Evolutionary conservation across 768 basidiomycete genomes (phyloP).

Genomic region (Candolleomyces eurysporus): DNA sequence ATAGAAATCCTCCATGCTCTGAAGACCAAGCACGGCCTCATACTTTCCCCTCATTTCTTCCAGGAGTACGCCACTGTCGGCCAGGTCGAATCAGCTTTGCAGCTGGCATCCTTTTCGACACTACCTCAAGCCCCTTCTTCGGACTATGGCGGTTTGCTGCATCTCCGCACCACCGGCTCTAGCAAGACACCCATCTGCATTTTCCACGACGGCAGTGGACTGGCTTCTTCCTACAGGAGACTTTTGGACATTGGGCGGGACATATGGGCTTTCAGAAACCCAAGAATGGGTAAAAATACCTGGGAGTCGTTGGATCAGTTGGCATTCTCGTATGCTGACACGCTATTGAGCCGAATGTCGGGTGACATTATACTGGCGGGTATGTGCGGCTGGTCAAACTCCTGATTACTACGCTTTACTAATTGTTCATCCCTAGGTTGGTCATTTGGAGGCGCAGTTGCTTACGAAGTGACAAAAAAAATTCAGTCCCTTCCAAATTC

Average conservation of each 20-base stretch:
- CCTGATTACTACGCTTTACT: background rate
- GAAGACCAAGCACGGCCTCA: background rate
- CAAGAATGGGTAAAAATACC: conserved; percentile 31
- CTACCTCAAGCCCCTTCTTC: background rate
- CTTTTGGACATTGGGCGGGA: conserved; percentile 45
- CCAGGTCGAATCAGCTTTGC: background rate
- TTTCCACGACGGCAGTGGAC: conserved; percentile 73
- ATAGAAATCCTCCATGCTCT: conserved; percentile 58
- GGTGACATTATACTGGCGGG: conserved; percentile 58
- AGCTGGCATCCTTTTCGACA: background rate
- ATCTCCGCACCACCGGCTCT: background rate
- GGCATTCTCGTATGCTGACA: conserved; percentile 48
- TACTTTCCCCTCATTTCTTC: background rate
- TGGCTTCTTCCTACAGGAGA: conserved; percentile 49
- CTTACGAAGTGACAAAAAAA: conserved; percentile 60
- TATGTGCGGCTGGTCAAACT: conserved; percentile 22
- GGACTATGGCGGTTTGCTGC: background rate
- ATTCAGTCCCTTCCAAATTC: conserved; percentile 39
- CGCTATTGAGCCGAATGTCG: conserved; percentile 31
- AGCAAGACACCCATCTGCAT: conserved; percentile 49
- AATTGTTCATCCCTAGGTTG: conserved; percentile 46
- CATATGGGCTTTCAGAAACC: conserved; percentile 64
- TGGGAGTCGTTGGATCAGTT: conserved; percentile 55
- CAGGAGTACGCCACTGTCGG: background rate
- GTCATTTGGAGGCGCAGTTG: conserved; percentile 77